phyloP scores from a whole-genome alignment of 306 rosid species.

The Ochetophila trinervis region DNA sequence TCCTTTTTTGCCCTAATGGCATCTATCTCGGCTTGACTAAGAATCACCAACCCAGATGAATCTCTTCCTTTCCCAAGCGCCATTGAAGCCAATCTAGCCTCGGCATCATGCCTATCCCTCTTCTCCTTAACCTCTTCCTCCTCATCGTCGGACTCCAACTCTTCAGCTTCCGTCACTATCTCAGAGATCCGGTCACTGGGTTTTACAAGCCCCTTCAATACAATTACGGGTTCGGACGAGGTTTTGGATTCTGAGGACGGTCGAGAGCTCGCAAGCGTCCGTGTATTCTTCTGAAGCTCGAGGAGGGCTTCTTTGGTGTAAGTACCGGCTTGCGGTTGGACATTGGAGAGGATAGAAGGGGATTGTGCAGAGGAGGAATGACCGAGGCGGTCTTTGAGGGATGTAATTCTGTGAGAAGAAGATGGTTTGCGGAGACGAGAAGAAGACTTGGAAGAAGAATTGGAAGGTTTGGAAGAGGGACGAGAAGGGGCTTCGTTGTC shows the following conservation, averaged over 20 bases:
- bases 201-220: constrained; percentile 68
- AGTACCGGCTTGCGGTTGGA: constrained; percentile 86
- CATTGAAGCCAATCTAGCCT: constrained; percentile 48
- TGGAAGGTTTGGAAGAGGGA: constrained; percentile 31
- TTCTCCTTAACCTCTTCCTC: constrained; percentile 20
- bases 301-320: constrained; percentile 89
- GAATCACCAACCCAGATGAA: constrained; percentile 43
- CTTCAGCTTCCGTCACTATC: constrained; percentile 19
- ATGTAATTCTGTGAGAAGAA: constrained; percentile 68
- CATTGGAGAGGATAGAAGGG: constrained; percentile 55
- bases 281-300: constrained; percentile 90
- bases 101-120: constrained; percentile 33
- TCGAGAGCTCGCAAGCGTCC: constrained; percentile 66
- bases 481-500: constrained; percentile 45
- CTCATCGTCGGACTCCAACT: constrained; percentile 43
- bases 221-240: constrained; percentile 62
- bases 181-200: constrained; percentile 36
- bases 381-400: constrained; percentile 57
- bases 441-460: constrained; percentile 40
- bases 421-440: constrained; percentile 44
- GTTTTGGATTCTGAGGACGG: constrained; percentile 55
- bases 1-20: constrained; percentile 83
- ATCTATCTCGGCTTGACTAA: constrained; percentile 62
- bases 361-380: constrained; percentile 40
- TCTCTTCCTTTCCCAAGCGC: constrained; percentile 46